A percentile compares a stretch with the other conserved stretches of the same genome.
These are phyloP conservation scores for Pseudozyma sp. DNA, from an alignment of 1,284 basidiomycete genomes.

Conservation along the genomic window DNA sequence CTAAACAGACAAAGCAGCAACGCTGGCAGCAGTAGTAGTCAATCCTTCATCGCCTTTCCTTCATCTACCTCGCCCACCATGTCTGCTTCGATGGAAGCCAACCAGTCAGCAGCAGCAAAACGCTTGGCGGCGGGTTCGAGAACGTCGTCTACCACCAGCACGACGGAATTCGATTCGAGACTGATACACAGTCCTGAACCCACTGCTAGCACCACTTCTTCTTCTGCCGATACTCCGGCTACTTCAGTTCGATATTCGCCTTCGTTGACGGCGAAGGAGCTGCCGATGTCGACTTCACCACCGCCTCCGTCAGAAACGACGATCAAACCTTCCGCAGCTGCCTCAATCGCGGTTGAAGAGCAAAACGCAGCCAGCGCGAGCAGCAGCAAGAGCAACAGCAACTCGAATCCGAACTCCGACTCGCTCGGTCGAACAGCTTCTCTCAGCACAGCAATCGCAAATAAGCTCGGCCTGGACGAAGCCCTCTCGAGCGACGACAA, in stretches of 20 bases:
- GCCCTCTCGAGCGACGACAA: constrained; percentile 18
- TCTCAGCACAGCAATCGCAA: constrained; percentile 6
- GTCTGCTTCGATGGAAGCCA: not conserved
- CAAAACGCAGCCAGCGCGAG: constrained; percentile 11
- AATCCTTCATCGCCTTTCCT: constrained; percentile 39
- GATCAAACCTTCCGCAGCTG: constrained; percentile 7
- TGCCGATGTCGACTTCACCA: constrained; percentile 1
- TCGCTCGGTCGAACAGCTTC: constrained; percentile 25
- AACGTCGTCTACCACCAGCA: constrained; percentile 22
- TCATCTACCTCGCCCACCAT: not conserved
- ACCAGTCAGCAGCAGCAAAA: not conserved
- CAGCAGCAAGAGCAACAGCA: constrained; percentile 11
- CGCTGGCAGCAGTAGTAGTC: not conserved
- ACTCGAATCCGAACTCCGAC: constrained; percentile 16
- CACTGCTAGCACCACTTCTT: constrained; percentile 5
- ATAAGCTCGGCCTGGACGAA: constrained; percentile 8
- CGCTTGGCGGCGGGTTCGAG: constrained; percentile 5
- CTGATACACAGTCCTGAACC: constrained; percentile 16
- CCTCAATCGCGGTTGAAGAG: too few relatives aligned
- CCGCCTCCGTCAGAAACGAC: constrained; percentile 24
- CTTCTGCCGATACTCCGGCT: constrained; percentile 25
- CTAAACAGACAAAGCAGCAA: too few relatives aligned
- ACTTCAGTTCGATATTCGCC: constrained; percentile 23
- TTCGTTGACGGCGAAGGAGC: constrained; percentile 2
- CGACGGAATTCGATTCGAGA: not conserved